phyloP scores from a whole-genome alignment of 352 stramenopile species.

The Phytophthora sp. region DNA sequence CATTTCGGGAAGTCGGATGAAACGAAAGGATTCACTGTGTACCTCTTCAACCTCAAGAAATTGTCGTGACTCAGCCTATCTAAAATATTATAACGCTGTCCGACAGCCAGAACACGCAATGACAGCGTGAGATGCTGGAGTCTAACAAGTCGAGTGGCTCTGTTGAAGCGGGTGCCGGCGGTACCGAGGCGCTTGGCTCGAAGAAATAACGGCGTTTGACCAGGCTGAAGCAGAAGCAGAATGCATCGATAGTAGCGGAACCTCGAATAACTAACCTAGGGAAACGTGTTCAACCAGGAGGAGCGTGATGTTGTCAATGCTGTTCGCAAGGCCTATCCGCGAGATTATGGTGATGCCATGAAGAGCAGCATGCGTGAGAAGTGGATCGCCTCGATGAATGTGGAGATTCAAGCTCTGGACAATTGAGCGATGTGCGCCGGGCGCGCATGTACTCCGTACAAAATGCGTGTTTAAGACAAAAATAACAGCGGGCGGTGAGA shows the following conservation, averaged over 20 bases:
- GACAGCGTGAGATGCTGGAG: not conserved
- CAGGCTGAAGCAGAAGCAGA: not conserved
- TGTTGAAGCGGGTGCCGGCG: too few relatives aligned
- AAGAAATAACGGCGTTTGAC: not conserved
- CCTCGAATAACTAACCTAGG: too few relatives aligned
- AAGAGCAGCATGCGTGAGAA: not conserved
- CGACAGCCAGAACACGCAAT: not conserved
- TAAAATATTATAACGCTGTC: not conserved
- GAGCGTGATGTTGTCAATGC: not conserved
- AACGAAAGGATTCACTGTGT: not conserved
- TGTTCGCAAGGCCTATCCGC: constrained; percentile 5
- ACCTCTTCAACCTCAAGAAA: not conserved
- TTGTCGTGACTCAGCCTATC: not conserved
- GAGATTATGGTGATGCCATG: constrained; percentile 20
- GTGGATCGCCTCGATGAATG: not conserved
- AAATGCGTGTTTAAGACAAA: not conserved
- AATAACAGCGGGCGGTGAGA: not conserved
- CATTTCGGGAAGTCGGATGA: not conserved
- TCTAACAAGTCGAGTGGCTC: not conserved
- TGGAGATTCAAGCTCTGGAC: constrained; percentile 1
- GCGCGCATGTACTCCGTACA: not conserved
- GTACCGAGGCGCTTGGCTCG: not conserved
- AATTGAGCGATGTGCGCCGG: not conserved
- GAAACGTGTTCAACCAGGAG: not conserved
- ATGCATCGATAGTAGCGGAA: not conserved